These are phyloP conservation scores for Tetrapyrgos nigripes DNA, from an alignment of 1,284 basidiomycete species.

Conservation along the genomic window DNA sequence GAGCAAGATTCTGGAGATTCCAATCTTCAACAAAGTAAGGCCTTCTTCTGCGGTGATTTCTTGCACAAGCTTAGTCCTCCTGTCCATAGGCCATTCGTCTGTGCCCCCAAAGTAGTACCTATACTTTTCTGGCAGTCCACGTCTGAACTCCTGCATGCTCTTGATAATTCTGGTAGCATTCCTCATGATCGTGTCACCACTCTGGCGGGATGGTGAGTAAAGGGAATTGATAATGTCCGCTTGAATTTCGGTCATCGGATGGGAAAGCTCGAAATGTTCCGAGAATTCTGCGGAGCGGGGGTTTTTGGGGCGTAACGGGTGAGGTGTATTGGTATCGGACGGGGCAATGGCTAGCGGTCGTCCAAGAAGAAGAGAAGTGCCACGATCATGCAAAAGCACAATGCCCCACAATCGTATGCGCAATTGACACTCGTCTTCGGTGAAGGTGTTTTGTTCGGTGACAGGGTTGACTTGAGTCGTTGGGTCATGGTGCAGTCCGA, in stretches of 20 bases:
- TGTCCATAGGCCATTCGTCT: conserved; percentile 70
- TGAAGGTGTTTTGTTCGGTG: conserved; percentile 54
- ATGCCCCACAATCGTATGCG: conserved; percentile 83
- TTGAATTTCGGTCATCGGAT: conserved; percentile 78
- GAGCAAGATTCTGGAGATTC: conserved; percentile 78
- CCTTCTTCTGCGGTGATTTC: conserved; percentile 80
- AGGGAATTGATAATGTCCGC: conserved; percentile 86
- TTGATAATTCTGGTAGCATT: conserved; percentile 80
- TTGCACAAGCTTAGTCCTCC: conserved; percentile 67
- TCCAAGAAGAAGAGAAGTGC: conserved; percentile 82
- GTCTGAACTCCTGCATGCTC: conserved; percentile 70
- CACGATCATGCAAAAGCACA: conserved; percentile 82
- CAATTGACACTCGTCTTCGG: conserved; percentile 73
- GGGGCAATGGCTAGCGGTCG: conserved; percentile 83
- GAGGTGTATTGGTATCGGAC: conserved; percentile 78
- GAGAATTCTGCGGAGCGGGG: conserved; percentile 45
- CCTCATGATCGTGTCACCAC: conserved; percentile 70
- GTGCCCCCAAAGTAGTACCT: conserved; percentile 76
- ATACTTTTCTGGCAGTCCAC: conserved; percentile 71
- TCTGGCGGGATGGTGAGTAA: conserved; percentile 73
- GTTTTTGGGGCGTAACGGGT: conserved; percentile 58
- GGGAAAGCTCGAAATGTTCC: conserved; percentile 75
- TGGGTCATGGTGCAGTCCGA: conserved; percentile 84
- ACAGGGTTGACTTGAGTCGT: conserved; percentile 54
- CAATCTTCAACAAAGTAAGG: conserved; percentile 78